A percentile compares a stretch with the other conserved stretches of the same genome.
phyloP scores from a whole-genome alignment of 2,329 filamentous ascomycete species.

The Talaromyces islandicus region DNA sequence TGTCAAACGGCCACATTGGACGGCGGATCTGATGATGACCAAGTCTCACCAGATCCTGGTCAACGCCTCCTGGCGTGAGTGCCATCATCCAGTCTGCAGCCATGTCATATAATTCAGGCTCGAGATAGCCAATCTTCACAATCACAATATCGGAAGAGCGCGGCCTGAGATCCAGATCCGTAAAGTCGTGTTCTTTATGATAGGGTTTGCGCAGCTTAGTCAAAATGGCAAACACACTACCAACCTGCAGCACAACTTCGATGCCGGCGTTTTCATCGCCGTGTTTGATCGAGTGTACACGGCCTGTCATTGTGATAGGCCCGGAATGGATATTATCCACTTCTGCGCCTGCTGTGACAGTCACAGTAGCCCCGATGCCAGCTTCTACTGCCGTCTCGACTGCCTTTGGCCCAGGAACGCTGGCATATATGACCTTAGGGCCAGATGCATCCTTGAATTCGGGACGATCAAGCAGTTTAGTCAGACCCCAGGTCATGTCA shows the following conservation, averaged over 20 bases:
- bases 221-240: conserved; percentile 47
- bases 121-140: conserved; percentile 53
- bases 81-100: conserved; percentile 50
- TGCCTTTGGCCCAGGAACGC: conserved; percentile 44
- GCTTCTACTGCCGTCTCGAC: conserved; percentile 38
- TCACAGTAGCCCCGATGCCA: conserved; percentile 43
- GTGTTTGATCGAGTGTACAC: conserved; percentile 45
- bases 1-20: conserved; percentile 47
- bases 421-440: conserved; percentile 48
- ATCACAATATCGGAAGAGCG: conserved; percentile 46
- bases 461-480: conserved; percentile 38
- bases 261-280: conserved; percentile 44
- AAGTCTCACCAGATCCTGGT: conserved; percentile 46
- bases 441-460: conserved; percentile 38
- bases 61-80: conserved; percentile 49
- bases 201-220: conserved; percentile 51
- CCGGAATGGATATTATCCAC: conserved; percentile 45
- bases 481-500: conserved; percentile 49
- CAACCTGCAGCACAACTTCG: conserved; percentile 47
- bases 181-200: conserved; percentile 49
- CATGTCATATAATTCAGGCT: conserved; percentile 51
- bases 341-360: conserved; percentile 47
- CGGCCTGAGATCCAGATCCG: conserved; percentile 41
- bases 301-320: conserved; percentile 47
- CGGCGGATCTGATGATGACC: conserved; percentile 44